A percentile compares a stretch with the other conserved stretches of the same genome.
phyloP scores from a whole-genome alignment of 306 rosid species.

The Senna siamea region DNA sequence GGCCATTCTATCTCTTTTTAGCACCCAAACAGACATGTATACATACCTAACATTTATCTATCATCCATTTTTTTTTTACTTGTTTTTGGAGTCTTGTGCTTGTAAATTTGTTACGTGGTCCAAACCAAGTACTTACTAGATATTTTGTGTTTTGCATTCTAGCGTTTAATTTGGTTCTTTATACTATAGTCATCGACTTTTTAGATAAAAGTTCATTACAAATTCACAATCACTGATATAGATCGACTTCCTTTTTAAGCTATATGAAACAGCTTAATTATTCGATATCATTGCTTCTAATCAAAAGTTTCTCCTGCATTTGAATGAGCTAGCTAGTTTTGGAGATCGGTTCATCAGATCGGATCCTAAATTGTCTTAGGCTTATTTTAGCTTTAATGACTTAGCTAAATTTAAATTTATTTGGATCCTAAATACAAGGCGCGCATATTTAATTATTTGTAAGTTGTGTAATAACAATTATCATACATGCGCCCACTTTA shows the following conservation, averaged over 20 bases:
- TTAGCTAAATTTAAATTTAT: too few species aligned
- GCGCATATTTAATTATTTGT: too few species aligned
- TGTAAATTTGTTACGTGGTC: constrained; percentile 40
- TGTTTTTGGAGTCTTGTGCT: constrained; percentile 32
- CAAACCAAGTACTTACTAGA: constrained; percentile 3
- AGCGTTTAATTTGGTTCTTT: not conserved
- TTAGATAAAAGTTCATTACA: not conserved
- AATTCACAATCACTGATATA: too few species aligned
- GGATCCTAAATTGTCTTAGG: not conserved
- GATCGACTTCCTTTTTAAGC: not conserved
- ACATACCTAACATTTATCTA: constrained; percentile 41
- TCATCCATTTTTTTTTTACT: constrained; percentile 42
- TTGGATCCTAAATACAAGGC: too few species aligned
- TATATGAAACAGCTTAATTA: not conserved
- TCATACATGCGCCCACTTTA: too few species aligned
- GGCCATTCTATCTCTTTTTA: constrained; percentile 32
- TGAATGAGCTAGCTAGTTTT: not conserved
- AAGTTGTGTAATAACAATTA: too few species aligned
- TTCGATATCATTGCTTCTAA: not conserved
- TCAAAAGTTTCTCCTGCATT: not conserved
- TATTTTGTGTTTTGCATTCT: not conserved
- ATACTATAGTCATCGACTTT: not conserved
- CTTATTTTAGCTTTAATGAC: not conserved
- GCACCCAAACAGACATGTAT: not conserved
- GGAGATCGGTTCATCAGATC: too few species aligned